Base-by-base conservation (phyloP, 352 stramenopile genomes). In the Globisporangium cystogenes region DNA sequence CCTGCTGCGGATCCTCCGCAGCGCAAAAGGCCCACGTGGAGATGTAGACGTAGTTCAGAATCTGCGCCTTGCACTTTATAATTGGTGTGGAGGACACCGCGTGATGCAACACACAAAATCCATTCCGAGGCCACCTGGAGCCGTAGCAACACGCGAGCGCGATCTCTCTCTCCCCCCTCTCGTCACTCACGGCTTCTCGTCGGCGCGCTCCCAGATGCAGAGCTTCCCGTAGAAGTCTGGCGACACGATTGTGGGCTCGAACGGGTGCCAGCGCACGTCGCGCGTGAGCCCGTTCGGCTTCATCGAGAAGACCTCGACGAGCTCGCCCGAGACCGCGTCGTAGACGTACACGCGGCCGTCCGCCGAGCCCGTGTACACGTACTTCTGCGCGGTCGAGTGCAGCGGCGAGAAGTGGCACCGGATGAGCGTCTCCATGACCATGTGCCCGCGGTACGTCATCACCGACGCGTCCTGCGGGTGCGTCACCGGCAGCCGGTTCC, bases 141-240 rank as follows among this genome's bases (percentile, higher is more conserved):
- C n/a, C n/a, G n/a, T n/a, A n/a, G n/a, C n/a, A n/a, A n/a, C n/a
- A n/a, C n/a, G n/a, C n/a, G n/a, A n/a, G n/a, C n/a, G n/a, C n/a
- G n/a, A n/a, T n/a, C n/a, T n/a, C n/a, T n/a, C n/a, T n/a, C n/a
- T n/a, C n/a, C n/a, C n/a, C n/a, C n/a, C n/a, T n/a, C n/a, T n/a
- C n/a, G n/a, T n/a, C n/a, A n/a, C n/a, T n/a, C n/a, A n/a, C n/a
- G n/a, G n/a, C n/a, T n/a, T n/a, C 48, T 51, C 35, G 27, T 61
- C 39, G 20, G 82, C 67, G 42, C 78, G 78, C 59, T 90, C 69
- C 82, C 82, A 91, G 52, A 93, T 72, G 57, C 81, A 91, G 36
- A 91, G 69, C 58, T 93, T 91, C 57, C 83, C 83, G 40, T 93
- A 88, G 57, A 93, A 93, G 55, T 93, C 83, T 1, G 79, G 81